Evolutionary conservation across 805 yeast genomes (phyloP).

Genomic region (Ogataea polymorpha): DNA sequence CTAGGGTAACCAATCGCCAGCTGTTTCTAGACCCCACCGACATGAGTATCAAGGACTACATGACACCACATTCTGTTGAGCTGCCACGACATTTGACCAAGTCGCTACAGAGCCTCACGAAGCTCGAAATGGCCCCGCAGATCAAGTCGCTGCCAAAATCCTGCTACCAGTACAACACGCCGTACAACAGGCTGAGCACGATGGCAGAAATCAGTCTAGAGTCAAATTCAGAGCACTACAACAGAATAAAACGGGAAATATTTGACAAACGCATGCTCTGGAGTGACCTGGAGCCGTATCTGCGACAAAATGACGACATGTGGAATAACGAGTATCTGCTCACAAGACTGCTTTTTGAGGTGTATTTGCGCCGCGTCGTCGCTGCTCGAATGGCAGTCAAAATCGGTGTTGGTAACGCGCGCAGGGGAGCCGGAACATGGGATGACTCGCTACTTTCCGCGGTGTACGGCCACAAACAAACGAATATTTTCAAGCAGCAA

Average conservation of each 20-base stretch:
- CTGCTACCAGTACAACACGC: conserved; percentile 5
- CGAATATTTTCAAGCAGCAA: conserved; percentile 24
- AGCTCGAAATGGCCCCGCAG: conserved; percentile 11
- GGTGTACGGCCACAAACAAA: conserved; percentile 40
- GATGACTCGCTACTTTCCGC: conserved; percentile 44
- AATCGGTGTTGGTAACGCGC: conserved; percentile 23
- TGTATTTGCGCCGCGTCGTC: conserved; percentile 32
- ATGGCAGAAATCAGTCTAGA: conserved; percentile 28
- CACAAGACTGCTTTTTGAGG: conserved; percentile 28
- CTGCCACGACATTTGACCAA: conserved; percentile 7
- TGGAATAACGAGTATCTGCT: conserved; percentile 25
- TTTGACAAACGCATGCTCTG: conserved; percentile 20
- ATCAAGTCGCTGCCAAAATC: conserved; percentile 10
- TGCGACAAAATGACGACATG: conserved; percentile 19
- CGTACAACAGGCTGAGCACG: conserved; percentile 20
- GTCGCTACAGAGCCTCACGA: conserved; percentile 11
- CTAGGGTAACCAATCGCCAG: conserved; percentile 8
- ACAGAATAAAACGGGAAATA: conserved; percentile 15
- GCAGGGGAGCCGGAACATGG: conserved; percentile 14
- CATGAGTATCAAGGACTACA: conserved; percentile 11
- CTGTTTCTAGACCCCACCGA: conserved; percentile 17
- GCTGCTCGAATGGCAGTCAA: conserved; percentile 30
- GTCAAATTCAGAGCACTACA: conserved; percentile 27
- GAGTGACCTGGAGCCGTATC: conserved; percentile 12
- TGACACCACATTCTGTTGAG: conserved; percentile 7